These are phyloP conservation scores for Hippophae gyantsensis DNA, from an alignment of 306 rosid species.

Conservation along the genomic window DNA sequence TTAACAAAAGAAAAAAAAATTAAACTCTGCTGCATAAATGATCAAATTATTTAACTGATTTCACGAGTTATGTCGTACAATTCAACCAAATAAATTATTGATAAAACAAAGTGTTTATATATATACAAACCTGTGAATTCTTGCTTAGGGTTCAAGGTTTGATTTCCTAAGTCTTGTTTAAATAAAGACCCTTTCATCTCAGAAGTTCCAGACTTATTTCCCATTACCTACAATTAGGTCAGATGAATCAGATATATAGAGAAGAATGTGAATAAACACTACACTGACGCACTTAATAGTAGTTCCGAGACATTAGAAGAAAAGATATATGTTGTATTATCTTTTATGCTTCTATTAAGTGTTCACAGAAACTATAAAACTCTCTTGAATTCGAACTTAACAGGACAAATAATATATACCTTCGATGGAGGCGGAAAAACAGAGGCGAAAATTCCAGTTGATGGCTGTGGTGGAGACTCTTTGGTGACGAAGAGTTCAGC, in stretches of 20 bases:
- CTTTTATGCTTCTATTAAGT: too few species aligned
- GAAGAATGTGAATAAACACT: not conserved
- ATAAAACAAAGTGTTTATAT: not conserved
- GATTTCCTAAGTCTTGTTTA: constrained; percentile 26
- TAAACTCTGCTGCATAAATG: too few species aligned
- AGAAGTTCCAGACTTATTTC: constrained; percentile 23
- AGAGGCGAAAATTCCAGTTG: constrained; percentile 37
- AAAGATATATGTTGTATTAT: too few species aligned
- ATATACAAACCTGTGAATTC: constrained; percentile 24
- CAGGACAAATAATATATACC: constrained; percentile 12
- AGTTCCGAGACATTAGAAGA: not conserved
- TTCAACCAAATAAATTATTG: not conserved
- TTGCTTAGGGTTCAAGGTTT: constrained; percentile 27
- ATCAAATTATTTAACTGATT: too few species aligned
- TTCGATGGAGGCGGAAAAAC: constrained; percentile 37
- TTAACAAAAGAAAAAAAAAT: too few species aligned
- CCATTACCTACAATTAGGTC: constrained; percentile 23
- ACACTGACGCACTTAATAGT: not conserved
- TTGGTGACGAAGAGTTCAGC: constrained; percentile 42
- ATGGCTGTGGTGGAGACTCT: constrained; percentile 19
- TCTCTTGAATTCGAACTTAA: too few species aligned
- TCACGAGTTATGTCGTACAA: too few species aligned
- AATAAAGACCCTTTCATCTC: constrained; percentile 25
- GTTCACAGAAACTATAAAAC: too few species aligned
- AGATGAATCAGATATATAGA: not conserved